phyloP scores from a whole-genome alignment of 1,139 yeast species.

The Protomyces macrosporus region DNA sequence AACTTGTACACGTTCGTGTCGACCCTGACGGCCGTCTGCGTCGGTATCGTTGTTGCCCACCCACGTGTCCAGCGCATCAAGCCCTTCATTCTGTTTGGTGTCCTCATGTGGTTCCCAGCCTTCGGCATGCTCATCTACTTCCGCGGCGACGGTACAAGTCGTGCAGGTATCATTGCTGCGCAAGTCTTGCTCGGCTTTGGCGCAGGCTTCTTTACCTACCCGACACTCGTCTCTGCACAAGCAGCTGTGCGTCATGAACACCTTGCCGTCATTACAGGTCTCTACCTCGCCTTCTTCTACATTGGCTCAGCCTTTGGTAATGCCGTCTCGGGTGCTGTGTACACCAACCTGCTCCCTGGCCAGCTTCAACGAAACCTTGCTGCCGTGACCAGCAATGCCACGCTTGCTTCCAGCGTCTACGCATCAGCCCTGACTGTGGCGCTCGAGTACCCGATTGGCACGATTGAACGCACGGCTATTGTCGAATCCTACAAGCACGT shows the following conservation, averaged over 20 bases:
- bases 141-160: conserved; percentile 28
- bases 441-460: conserved; percentile 25
- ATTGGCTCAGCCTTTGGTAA: conserved; percentile 57
- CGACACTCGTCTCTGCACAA: conserved; percentile 53
- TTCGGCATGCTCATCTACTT: conserved; percentile 32
- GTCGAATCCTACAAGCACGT: conserved; percentile 31
- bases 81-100: conserved; percentile 31
- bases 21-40: conserved; percentile 31
- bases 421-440: conserved; percentile 29
- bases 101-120: conserved; percentile 32
- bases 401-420: conserved; percentile 29
- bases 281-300: conserved; percentile 52
- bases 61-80: conserved; percentile 31
- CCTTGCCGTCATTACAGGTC: conserved; percentile 58
- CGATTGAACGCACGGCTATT: conserved; percentile 30
- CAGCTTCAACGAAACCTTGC: conserved; percentile 37
- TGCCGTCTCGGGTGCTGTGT: conserved; percentile 58
- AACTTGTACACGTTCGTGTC: conserved; percentile 34
- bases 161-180: conserved; percentile 30
- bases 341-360: conserved; percentile 50
- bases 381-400: conserved; percentile 23
- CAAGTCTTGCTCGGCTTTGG: conserved; percentile 53
- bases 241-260: conserved; percentile 56
- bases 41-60: conserved; percentile 28
- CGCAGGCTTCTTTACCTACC: conserved; percentile 57